A percentile compares a stretch with the other conserved stretches of the same genome.
These are phyloP conservation scores for Nyssa sinensis DNA, from an alignment of 148 eudicot species.

Conservation along the genomic window DNA sequence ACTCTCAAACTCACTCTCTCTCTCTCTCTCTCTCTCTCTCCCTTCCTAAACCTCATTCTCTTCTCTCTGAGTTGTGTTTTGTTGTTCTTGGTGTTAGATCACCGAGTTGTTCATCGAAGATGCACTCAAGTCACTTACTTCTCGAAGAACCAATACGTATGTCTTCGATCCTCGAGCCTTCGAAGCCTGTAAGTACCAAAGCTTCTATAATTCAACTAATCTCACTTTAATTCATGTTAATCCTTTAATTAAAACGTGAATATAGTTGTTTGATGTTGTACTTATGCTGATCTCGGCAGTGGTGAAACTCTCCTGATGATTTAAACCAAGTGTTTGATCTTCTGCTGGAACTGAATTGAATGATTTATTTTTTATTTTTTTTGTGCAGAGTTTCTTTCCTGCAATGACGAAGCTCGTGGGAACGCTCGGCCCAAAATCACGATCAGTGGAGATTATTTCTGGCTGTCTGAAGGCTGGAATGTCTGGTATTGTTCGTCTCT, in stretches of 20 bases:
- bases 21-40: too few relatives aligned
- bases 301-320: neutral
- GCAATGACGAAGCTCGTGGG: slow-evolving; percentile 42
- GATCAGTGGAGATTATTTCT: slow-evolving; percentile 32
- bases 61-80: neutral
- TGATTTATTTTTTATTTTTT: too few relatives aligned
- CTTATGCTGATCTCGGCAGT: neutral
- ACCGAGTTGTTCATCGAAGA: slow-evolving; percentile 7
- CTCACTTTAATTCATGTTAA: neutral
- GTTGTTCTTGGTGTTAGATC: neutral
- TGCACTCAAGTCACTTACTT: slow-evolving; percentile 36
- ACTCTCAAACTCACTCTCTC: too few relatives aligned
- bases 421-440: slow-evolving; percentile 33
- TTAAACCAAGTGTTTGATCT: too few relatives aligned
- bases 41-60: too few relatives aligned
- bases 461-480: slow-evolving; percentile 35
- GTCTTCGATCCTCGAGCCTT: slow-evolving; percentile 45
- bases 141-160: slow-evolving; percentile 43
- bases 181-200: slow-evolving; percentile 33
- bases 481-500: slow-evolving; percentile 26
- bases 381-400: slow-evolving; percentile 31
- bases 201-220: neutral
- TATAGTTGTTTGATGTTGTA: too few relatives aligned
- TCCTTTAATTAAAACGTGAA: neutral
- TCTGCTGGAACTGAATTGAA: neutral